Evolutionary conservation across 441 rosid species (phyloP).

Genomic region (Gossypium davidsonii): DNA sequence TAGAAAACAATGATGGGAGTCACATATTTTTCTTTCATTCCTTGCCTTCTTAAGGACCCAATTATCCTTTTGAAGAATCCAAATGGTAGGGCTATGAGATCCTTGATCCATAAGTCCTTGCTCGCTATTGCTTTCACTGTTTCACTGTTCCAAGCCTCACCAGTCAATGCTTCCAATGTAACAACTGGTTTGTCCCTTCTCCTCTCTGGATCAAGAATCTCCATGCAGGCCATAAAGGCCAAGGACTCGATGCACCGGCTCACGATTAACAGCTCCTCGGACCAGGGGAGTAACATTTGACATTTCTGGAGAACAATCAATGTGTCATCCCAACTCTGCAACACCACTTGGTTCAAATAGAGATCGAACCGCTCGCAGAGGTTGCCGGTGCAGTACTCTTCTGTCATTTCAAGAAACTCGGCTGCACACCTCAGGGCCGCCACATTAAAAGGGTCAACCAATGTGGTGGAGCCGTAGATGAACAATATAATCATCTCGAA

Average conservation of each 20-base stretch:
- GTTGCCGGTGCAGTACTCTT: conserved; percentile 45
- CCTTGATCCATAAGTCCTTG: conserved; percentile 68
- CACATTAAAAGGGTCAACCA: conserved; percentile 59
- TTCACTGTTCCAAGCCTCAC: conserved; percentile 53
- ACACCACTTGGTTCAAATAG: conserved; percentile 69
- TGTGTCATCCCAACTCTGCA: conserved; percentile 76
- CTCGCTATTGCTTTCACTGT: conserved; percentile 34
- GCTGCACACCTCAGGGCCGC: conserved; percentile 69
- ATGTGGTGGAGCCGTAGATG: conserved; percentile 56
- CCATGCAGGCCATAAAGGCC: conserved; percentile 89
- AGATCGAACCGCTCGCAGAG: conserved; percentile 67
- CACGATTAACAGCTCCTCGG: conserved; percentile 63
- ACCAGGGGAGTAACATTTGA: conserved; percentile 49
- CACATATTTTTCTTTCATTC: conserved; percentile 73
- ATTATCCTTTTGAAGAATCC: conserved; percentile 63
- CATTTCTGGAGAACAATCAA: conserved; percentile 67
- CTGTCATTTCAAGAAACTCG: conserved; percentile 68
- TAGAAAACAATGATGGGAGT: conserved; percentile 58
- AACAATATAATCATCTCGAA: conserved; percentile 64
- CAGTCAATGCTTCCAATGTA: conserved; percentile 40
- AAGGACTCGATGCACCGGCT: conserved; percentile 74
- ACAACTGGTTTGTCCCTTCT: conserved; percentile 48
- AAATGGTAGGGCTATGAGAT: conserved; percentile 58
- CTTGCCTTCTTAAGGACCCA: conserved; percentile 69
- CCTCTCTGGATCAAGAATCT: conserved; percentile 78